Evolutionary conservation across 2,329 filamentous ascomycete species (phyloP), one percentile per base, ranked within the genome.

Genomic region (Emericellopsis cladophorae): DNA sequence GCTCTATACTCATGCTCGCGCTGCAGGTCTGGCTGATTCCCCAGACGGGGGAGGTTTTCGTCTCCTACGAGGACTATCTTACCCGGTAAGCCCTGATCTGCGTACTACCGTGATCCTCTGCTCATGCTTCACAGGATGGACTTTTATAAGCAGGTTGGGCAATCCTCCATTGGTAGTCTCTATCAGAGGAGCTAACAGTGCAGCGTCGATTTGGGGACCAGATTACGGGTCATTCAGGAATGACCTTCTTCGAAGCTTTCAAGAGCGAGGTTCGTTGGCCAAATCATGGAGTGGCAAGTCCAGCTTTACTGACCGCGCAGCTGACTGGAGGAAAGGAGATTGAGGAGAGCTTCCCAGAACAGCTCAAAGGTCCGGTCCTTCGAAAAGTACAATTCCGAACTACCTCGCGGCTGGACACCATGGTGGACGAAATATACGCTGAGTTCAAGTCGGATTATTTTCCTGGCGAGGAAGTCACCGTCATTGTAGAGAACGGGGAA

Each of bases 171-270:
- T 12, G 18, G 12, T 12, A 29, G 12, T 29, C 9, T 12, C 26
- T 12, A 12, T 12, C 26, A 12, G 9, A 29, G 12, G 26, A 29
- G 26, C 26, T 29, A 29, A 29, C 44, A 51, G 39, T 38, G 35
- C 51, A 90, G 80, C 85, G 80, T 55, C 79, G 83, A 42, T 98
- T 96, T 60, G 95, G 93, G 45, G 95, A 93, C 61, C 85, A 94
- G 57, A 93, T 96, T 49, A 95, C 88, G 11, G 92, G 92, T 41
- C 90, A 94, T 59, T 93, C 88, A 24, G 83, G 83, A 40, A 69
- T 95, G 49, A 90, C 79, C 4, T 98, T 93, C 61, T 95, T 95
- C 54, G 87, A 95, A 50, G 92, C 92, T 22, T 74, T 90, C 24
- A 79, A 85, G 60, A 94, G 87, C 64, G 88, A 95, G 76, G 87